Evolutionary conservation across 208 protist genomes (phyloP), one percentile per base, ranked within the genome.

Genomic region (Trypanosoma brucei): DNA sequence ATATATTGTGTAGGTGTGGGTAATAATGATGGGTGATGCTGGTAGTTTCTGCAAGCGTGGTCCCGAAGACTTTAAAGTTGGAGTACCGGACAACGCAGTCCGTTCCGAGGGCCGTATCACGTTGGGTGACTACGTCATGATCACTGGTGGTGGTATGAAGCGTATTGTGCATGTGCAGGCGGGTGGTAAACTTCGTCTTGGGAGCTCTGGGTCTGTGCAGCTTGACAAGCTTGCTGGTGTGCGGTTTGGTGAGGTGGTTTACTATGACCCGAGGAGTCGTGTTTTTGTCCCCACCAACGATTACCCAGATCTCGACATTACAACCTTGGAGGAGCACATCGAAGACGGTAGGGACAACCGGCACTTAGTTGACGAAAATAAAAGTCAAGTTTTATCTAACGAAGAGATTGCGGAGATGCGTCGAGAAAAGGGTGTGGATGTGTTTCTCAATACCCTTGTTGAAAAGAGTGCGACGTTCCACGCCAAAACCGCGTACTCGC

Each of bases 271-370:
- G 57, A 79, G 63, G 3, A 60, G 67, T 0, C 65, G 81, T 65
- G 49, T 56, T 3, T 92, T 96, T 54, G 55, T 90, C 11, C 66
- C 72, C 3, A 88, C 82, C 8, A 75, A 91, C 56, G 78, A 78
- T 51, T 93, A 94, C 65, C 91, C 91, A 0, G 91, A 96, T 65
- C 81, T 96, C 13, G 91, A 94, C 68, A 81, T 93, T 50, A 85
- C 87, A 4, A 77, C 76, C 5, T 45, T 84, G 9, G 14, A 58
- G 36, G 37, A 71, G 4, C 35, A 46, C 33, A 56, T 58, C 0
- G 44, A 73, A 2, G 74, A 74, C 13, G 45, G 14, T 5, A 53
- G 65, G 35, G 91, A 96, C 65, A 96, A 96, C 53, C 78, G 91
- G 13, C 78, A 92, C 57, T 74, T 96, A 33, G 60, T 90, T 3